Evolutionary conservation across 768 basidiomycete genomes (phyloP).

Genomic region (Suillus cothurnatus): DNA sequence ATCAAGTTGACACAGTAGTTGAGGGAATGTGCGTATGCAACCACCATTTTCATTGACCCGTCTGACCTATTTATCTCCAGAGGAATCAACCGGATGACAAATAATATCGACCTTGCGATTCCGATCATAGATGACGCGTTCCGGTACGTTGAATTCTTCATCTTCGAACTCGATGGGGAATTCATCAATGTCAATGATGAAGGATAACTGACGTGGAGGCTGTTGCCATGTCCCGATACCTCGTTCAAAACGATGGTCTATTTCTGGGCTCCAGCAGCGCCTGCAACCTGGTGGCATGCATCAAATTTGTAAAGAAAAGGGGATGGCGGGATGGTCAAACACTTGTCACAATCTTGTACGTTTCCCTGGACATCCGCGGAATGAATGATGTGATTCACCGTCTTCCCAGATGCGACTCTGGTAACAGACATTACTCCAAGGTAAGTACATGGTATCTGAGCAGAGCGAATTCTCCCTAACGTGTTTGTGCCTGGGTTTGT

Average conservation of each 20-base stretch:
- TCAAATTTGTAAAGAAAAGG: conserved; percentile 73
- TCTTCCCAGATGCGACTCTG: conserved; percentile 80
- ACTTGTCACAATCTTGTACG: conserved; percentile 86
- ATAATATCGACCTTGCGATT: conserved; percentile 85
- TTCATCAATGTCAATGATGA: too few relatives aligned
- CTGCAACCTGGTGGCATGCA: conserved; percentile 92
- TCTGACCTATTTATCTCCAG: conserved; percentile 39
- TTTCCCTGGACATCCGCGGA: conserved; percentile 6
- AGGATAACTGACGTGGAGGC: conserved; percentile 94
- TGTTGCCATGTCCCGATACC: conserved; percentile 92
- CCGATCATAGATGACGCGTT: conserved; percentile 89
- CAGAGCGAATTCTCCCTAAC: not conserved
- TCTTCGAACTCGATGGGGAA: not conserved
- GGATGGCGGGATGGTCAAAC: conserved; percentile 69
- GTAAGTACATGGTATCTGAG: conserved; percentile 26
- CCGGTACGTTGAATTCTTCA: conserved; percentile 47
- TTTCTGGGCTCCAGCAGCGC: conserved; percentile 97
- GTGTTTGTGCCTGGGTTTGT: not conserved
- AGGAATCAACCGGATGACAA: conserved; percentile 91
- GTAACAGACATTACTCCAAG: conserved; percentile 91
- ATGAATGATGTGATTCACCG: not conserved
- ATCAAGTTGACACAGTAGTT: conserved; percentile 96
- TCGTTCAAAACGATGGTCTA: conserved; percentile 88
- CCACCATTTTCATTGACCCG: not conserved
- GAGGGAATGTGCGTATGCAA: conserved; percentile 72